Evolutionary conservation across 306 rosid species (phyloP).

Genomic region (Carpinus viminea): DNA sequence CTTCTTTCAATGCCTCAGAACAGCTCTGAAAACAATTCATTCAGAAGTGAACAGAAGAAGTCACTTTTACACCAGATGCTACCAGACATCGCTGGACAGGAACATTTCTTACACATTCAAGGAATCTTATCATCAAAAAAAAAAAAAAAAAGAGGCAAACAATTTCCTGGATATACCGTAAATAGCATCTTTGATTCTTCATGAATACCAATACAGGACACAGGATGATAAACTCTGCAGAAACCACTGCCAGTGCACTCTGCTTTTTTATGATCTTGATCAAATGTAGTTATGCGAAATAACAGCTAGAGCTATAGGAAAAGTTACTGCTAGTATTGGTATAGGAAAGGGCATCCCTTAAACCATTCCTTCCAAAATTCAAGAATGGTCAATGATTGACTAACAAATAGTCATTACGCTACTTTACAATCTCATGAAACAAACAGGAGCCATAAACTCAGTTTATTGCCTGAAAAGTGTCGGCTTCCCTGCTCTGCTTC

Average conservation of each 20-base stretch:
- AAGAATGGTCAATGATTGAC: no score
- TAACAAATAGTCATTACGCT: no score
- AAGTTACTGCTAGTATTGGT: no score
- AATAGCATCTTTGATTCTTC: not conserved
- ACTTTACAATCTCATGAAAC: no score
- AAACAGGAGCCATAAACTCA: no score
- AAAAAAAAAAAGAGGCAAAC: not conserved
- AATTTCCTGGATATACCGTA: not conserved
- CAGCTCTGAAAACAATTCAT: constrained; percentile 10
- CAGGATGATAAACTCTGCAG: constrained; percentile 1
- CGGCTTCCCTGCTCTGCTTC: no score
- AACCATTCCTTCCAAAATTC: no score
- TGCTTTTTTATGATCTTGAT: not conserved
- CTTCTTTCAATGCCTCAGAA: constrained; percentile 8
- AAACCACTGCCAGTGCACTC: not conserved
- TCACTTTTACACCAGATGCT: not conserved
- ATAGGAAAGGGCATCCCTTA: no score
- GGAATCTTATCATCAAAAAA: not conserved
- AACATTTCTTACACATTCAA: not conserved
- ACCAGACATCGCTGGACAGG: not conserved
- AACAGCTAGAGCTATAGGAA: no score
- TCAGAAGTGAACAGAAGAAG: constrained; percentile 10
- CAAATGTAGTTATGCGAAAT: no score
- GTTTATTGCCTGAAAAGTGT: no score
- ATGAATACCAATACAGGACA: not conserved